These are phyloP conservation scores for Carex kokanica DNA, from an alignment of 176 grass and related monocot genomes.

Conservation along the genomic window DNA sequence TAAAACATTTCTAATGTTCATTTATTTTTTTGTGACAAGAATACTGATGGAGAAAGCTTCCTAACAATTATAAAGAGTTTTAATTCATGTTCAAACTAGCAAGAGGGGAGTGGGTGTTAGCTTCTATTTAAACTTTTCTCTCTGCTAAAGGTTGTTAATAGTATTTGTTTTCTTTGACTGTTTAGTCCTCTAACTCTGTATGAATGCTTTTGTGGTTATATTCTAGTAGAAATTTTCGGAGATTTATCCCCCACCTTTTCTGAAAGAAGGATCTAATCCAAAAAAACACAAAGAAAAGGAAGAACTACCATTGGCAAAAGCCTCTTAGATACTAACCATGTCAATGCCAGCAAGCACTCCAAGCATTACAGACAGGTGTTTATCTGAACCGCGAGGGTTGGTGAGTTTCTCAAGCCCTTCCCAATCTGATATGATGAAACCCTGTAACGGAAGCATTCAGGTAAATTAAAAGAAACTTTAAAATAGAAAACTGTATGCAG, in stretches of 20 bases:
- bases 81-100: not conserved
- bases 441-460: conserved; percentile 32
- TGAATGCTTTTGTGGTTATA: not conserved
- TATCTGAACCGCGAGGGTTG: conserved; percentile 40
- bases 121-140: not conserved
- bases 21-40: too few relatives aligned
- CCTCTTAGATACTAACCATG: conserved; percentile 37
- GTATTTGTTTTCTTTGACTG: not conserved
- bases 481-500: not conserved
- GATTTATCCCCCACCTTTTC: not conserved
- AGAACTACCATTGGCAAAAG: not conserved
- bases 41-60: too few relatives aligned
- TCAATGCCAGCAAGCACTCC: conserved; percentile 57
- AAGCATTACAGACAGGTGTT: conserved; percentile 48
- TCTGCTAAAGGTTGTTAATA: not conserved
- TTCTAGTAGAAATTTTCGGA: not conserved
- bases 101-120: not conserved
- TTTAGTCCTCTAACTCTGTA: not conserved
- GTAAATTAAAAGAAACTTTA: conserved; percentile 8
- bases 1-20: too few relatives aligned
- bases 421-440: conserved; percentile 79
- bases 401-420: conserved; percentile 64
- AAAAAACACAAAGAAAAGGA: not conserved
- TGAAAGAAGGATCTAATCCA: not conserved
- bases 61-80: not conserved